A percentile compares a stretch with the other conserved stretches of the same genome.
phyloP scores from a whole-genome alignment of 1,284 basidiomycete genomes.

The Fomes fomentarius region DNA sequence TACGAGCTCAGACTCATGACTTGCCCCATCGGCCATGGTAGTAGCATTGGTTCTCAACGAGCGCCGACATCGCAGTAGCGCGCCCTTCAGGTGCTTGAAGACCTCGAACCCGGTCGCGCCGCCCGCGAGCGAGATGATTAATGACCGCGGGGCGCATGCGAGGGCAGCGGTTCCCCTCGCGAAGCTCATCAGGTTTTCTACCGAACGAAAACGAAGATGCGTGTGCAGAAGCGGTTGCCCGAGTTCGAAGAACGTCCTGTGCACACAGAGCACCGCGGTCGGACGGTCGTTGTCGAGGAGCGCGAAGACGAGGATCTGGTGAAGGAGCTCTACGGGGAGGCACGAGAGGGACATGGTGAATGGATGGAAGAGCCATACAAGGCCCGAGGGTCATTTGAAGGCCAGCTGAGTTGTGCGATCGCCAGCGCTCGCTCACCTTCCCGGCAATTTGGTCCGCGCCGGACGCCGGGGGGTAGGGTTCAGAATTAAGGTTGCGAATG shows the following conservation, averaged over 20 bases:
- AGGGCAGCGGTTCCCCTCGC: conserved; percentile 22
- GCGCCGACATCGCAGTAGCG: conserved; percentile 26
- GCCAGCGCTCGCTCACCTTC: too few relatives aligned
- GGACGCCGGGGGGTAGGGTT: too few relatives aligned
- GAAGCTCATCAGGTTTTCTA: conserved; percentile 36
- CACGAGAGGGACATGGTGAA: conserved; percentile 20
- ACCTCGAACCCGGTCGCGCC: conserved; percentile 35
- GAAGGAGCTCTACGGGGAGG: conserved; percentile 30
- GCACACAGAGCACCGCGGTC: conserved; percentile 31
- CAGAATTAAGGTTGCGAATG: too few relatives aligned
- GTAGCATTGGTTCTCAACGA: not conserved
- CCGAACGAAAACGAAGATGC: conserved; percentile 35
- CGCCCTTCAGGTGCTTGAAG: conserved; percentile 33
- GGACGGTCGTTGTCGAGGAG: conserved; percentile 27
- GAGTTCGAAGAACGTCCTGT: conserved; percentile 28
- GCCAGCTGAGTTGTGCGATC: too few relatives aligned
- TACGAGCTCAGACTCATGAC: not conserved
- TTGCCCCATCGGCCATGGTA: not conserved
- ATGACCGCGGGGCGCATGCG: conserved; percentile 28
- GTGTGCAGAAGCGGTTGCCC: conserved; percentile 34
- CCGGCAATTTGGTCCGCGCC: too few relatives aligned
- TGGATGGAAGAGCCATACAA: too few relatives aligned
- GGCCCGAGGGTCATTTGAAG: too few relatives aligned
- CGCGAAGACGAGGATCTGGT: conserved; percentile 30
- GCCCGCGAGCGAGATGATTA: conserved; percentile 35